Percentiles rank a stretch among this genome's conserved stretches.
Conservation (phyloP, 2,329 filamentous ascomycete species). For the Lecanicillium sp. region DNA sequence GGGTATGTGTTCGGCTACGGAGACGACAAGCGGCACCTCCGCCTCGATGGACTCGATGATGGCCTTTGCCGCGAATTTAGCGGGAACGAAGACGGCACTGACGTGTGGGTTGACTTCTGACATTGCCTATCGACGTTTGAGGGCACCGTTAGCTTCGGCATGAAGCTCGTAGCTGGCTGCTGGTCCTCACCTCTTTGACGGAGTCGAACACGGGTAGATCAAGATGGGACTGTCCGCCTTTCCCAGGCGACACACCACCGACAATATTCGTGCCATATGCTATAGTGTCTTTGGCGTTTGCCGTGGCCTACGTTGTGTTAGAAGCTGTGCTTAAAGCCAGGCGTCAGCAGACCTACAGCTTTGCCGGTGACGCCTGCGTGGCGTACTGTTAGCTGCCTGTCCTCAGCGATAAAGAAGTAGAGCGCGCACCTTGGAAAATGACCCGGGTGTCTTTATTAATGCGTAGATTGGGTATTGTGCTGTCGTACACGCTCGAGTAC, state of each 20-base stretch:
- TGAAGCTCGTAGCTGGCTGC: not conserved
- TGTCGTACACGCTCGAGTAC: constrained; percentile 14
- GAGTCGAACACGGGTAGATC: constrained; percentile 27
- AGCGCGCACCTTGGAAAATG: constrained; percentile 24
- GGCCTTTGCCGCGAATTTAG: constrained; percentile 55
- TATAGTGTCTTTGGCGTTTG: constrained; percentile 29
- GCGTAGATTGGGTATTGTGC: constrained; percentile 22
- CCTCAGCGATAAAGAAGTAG: not conserved
- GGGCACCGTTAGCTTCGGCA: no score
- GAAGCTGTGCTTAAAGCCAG: not conserved
- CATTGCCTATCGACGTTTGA: constrained; percentile 21
- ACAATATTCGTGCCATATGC: constrained; percentile 29
- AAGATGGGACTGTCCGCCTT: constrained; percentile 24
- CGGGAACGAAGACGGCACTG: constrained; percentile 67
- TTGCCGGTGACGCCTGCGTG: constrained; percentile 29
- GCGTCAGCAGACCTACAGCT: constrained; percentile 18
- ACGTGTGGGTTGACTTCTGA: constrained; percentile 46
- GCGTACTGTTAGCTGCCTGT: not conserved
- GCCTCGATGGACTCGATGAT: constrained; percentile 72
- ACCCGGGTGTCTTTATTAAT: constrained; percentile 21
- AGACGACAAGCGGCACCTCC: constrained; percentile 69
- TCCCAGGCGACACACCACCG: constrained; percentile 29
- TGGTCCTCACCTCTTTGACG: constrained; percentile 21
- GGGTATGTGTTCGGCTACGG: constrained; percentile 74
- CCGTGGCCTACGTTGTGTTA: constrained; percentile 20